Evolutionary conservation across 148 eudicot species (phyloP).

Genomic region (Amaranthus palmeri): DNA sequence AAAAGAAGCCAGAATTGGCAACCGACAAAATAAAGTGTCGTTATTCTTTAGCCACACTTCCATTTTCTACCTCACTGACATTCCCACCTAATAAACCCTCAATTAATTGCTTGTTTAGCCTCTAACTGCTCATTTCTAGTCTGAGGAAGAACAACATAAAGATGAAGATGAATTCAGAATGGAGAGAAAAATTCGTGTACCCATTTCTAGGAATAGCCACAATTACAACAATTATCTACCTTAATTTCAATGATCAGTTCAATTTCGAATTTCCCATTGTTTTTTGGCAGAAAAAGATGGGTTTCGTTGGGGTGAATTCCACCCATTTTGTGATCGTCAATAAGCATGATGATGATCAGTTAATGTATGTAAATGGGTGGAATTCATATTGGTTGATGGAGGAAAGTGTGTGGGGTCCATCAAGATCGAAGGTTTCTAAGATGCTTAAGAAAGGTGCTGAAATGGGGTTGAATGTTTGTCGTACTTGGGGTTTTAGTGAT

Average conservation of each 20-base stretch:
- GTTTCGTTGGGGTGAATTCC: conserved; percentile 28
- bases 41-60: background rate
- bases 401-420: conserved; percentile 28
- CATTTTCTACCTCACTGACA: background rate
- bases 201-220: conserved; percentile 26
- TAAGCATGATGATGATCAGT: background rate
- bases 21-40: conserved; percentile 5
- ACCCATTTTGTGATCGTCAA: conserved; percentile 23
- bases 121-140: background rate
- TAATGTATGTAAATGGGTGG: conserved; percentile 48
- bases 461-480: conserved; percentile 53
- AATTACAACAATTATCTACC: conserved; percentile 22
- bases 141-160: background rate
- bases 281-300: conserved; percentile 33
- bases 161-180: conserved; percentile 1
- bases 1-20: background rate
- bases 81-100: no score
- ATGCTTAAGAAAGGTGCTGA: conserved; percentile 43
- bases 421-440: conserved; percentile 28
- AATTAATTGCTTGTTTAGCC: background rate
- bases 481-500: conserved; percentile 61
- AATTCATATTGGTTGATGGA: conserved; percentile 57
- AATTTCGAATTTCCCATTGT: conserved; percentile 19
- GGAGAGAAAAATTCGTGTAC: conserved; percentile 25
- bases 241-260: conserved; percentile 27